Base-by-base conservation (phyloP, 208 protist genomes). In the Trypanosoma vivax region DNA sequence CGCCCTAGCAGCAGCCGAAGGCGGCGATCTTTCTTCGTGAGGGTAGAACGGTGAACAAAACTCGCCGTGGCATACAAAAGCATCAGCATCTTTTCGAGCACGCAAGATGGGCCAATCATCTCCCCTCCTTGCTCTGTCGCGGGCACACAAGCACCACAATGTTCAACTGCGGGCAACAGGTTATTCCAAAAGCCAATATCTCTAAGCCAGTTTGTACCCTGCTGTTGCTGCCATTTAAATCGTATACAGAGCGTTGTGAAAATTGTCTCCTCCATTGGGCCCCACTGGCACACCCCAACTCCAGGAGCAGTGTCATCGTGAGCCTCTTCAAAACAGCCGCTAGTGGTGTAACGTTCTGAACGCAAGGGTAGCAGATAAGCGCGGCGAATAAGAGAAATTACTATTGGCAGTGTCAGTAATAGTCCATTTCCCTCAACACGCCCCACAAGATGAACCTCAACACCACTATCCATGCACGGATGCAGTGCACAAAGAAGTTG, bases 351-450 rank as follows among this genome's bases (percentile, higher is more conserved):
- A 38, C 39, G 19, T 27, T 43, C 3, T 5, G 28, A 10, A 13
- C 21, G 33, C 7, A 34, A 23, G 24, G 35, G 3, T 19, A 35
- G 23, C 25, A 24, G 4, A 18, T 65, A 65, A 13, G 50, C 59
- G 39, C 13, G 18, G 11, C 33, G 59, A 31, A 65, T 7, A 5
- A 65, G 34, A n/a, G 25, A 1, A 5, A 65, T 5, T 21, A 56
- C 0, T 5, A 5, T 25, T 0, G 18, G 24, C 23, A 58, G 40
- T 9, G 49, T 31, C 5, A 65, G 50, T 21, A 57, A 25, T 38
- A 58, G 21, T 3, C 59, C 50, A 30, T 72, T 72, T 1, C 57
- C 65, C n/a, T 72, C 65, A 14, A 60, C 25, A 58, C 45, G 31
- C 11, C 33, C 31, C 3, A 67, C 53, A 11, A 61, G 33, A 53